phyloP scores from a whole-genome alignment of 768 basidiomycete genomes.

The Rhizopogon vulgaris region DNA sequence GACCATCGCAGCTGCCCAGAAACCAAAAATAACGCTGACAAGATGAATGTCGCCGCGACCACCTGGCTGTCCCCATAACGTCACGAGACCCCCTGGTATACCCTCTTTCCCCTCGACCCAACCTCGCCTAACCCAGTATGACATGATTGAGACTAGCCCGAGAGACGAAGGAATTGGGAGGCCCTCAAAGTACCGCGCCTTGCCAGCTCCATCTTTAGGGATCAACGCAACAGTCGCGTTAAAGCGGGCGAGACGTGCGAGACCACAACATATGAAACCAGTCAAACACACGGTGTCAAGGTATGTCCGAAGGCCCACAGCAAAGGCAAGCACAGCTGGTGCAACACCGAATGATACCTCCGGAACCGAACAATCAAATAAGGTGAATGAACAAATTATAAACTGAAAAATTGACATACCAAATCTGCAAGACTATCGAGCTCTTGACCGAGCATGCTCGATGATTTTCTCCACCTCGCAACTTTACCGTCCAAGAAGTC shows the following conservation, averaged over 20 bases:
- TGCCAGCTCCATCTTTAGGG: slow-evolving; percentile 82
- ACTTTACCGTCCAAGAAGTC: slow-evolving; percentile 98
- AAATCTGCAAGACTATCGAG: slow-evolving; percentile 95
- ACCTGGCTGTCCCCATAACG: slow-evolving; percentile 64
- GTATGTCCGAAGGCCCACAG: slow-evolving; percentile 83
- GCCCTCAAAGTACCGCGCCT: slow-evolving; percentile 94
- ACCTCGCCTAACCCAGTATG: slow-evolving; percentile 77
- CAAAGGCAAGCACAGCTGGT: slow-evolving; percentile 88
- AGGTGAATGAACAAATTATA: slow-evolving; percentile 1
- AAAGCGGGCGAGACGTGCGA: slow-evolving; percentile 95
- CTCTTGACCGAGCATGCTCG: slow-evolving; percentile 95
- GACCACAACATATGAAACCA: slow-evolving; percentile 90
- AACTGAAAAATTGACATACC: slow-evolving; percentile 38
- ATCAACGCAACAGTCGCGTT: slow-evolving; percentile 96
- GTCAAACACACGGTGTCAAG: slow-evolving; percentile 86
- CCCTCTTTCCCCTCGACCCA: slow-evolving; percentile 79
- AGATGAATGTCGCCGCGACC: slow-evolving; percentile 83
- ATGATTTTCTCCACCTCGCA: slow-evolving; percentile 93
- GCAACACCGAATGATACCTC: slow-evolving; percentile 98
- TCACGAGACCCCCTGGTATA: slow-evolving; percentile 68
- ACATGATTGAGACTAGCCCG: slow-evolving; percentile 68
- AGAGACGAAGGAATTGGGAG: slow-evolving; percentile 93
- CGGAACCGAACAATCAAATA: slow-evolving; percentile 1
- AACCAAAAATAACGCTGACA: slow-evolving; percentile 67
- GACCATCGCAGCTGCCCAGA: slow-evolving; percentile 96